Base-by-base conservation (phyloP, 768 basidiomycete species). In the Tephrocybe sp. region DNA sequence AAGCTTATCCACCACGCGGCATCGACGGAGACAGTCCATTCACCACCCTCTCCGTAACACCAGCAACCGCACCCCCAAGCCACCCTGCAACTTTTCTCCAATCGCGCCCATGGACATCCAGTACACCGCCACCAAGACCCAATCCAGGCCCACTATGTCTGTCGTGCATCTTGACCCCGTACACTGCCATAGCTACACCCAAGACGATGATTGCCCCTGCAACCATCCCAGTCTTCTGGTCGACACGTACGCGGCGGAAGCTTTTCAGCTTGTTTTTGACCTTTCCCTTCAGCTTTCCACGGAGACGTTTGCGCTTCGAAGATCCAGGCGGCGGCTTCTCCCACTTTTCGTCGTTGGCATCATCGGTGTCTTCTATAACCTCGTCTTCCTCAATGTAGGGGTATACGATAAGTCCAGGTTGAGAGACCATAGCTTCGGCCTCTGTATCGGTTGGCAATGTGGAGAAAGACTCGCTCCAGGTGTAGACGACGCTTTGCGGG, bases 401-500 rank as follows among this genome's bases (percentile, higher is more conserved):
- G 42, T 79, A 78, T 18, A 88, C 84, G 36, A 88, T 68, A 38
- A 82, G 71, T 38, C 78, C 78, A 1, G 82, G 80, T 20, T 70
- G 66, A 4, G 65, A 62, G 17, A 86, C 81, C 75, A 86, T 81
- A 7, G 68, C 63, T 65, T 88, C 87, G 3, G 85, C 86, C 41
- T 74, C 77, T 45, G 76, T 70, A 57, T 85, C 83, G 7, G 65
- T 58, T 0, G 79, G 81, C 37, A 81, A 65, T n/a, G 67, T 65
- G 0, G 65, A 44, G 2, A 63, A 58, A 23, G 68, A 64, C 58
- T 84, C 79, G 15, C 77, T 79, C 89, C 89, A 93, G 8, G 90
- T 91, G 63, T 77, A 80, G 45, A 90, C 71, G 32, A 80, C 86
- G 60, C 88, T 90, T 59, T 87, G 83, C 1, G 86, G 88, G 8